phyloP scores from a whole-genome alignment of 352 stramenopile species.

The Globisporangium ultimum region DNA sequence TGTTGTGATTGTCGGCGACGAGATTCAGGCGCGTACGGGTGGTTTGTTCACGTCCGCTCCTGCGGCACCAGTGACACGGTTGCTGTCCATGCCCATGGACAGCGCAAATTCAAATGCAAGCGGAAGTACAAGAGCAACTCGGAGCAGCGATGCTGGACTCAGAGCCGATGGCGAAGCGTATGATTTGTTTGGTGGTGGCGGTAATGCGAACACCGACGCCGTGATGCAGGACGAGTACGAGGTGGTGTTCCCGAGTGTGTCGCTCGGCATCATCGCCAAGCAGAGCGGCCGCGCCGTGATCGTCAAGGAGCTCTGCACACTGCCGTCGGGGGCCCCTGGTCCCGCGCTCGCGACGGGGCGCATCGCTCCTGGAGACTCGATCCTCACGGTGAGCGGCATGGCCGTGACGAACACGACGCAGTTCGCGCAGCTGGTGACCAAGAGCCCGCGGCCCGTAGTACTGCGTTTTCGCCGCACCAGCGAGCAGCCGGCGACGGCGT shows the following conservation, averaged over 20 bases:
- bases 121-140: not conserved
- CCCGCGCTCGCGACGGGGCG: slow-evolving; percentile 43
- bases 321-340: slow-evolving; percentile 41
- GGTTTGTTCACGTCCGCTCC: not conserved
- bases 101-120: not conserved
- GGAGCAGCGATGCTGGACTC: not conserved
- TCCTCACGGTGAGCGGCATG: slow-evolving; percentile 70
- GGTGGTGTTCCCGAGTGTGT: slow-evolving; percentile 50
- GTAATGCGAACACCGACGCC: slow-evolving; percentile 8
- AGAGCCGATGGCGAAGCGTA: not conserved
- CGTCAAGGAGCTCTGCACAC: slow-evolving; percentile 56
- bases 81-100: not conserved
- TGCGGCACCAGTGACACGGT: not conserved
- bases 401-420: slow-evolving; percentile 61
- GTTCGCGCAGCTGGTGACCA: slow-evolving; percentile 68
- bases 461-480: slow-evolving; percentile 60
- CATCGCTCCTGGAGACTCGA: slow-evolving; percentile 61
- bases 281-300: slow-evolving; percentile 59
- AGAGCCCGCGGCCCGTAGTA: slow-evolving; percentile 54
- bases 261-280: slow-evolving; percentile 71
- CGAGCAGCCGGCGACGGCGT: slow-evolving; percentile 39
- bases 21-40: slow-evolving; percentile 48
- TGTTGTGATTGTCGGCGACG: slow-evolving; percentile 78
- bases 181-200: slow-evolving; percentile 16
- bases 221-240: slow-evolving; percentile 59